Evolutionary conservation across 257 asterid species (phyloP).

Genomic region (Jacaranda mimosifolia): DNA sequence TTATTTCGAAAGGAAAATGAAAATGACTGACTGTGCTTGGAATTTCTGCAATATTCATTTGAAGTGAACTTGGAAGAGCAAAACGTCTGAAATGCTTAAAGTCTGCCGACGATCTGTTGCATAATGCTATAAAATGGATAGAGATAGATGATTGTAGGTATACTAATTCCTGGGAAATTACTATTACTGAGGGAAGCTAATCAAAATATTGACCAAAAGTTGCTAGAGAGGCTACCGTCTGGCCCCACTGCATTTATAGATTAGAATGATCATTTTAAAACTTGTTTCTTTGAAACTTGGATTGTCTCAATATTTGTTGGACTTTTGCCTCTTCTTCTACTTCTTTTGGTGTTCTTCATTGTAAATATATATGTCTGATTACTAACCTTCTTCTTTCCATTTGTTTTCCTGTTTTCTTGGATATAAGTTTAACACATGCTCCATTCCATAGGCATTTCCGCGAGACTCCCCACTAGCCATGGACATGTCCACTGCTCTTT

Average conservation of each 20-base stretch:
- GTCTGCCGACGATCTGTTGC: neutral
- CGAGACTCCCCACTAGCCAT: constrained; percentile 79
- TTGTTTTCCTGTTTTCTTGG: neutral
- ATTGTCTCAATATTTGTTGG: neutral
- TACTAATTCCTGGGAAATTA: no score
- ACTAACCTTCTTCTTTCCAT: neutral
- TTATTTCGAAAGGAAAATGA: no score
- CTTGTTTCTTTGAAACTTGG: neutral
- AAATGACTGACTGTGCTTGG: neutral
- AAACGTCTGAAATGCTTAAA: neutral
- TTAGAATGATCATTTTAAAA: no score
- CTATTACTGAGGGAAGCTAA: no score
- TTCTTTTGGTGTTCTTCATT: neutral
- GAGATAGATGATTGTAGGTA: no score
- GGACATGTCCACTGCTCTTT: constrained; percentile 81
- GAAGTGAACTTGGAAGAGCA: neutral
- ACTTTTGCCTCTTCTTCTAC: neutral
- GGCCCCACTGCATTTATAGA: no score
- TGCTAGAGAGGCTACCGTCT: no score
- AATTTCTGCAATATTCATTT: neutral
- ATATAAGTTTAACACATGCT: neutral
- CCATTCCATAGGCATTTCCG: constrained; percentile 64
- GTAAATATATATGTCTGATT: neutral
- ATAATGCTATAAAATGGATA: no score
- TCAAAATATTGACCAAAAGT: no score